Conservation (phyloP, 306 rosid genomes). For the Hylodesmum podocarpum region DNA sequence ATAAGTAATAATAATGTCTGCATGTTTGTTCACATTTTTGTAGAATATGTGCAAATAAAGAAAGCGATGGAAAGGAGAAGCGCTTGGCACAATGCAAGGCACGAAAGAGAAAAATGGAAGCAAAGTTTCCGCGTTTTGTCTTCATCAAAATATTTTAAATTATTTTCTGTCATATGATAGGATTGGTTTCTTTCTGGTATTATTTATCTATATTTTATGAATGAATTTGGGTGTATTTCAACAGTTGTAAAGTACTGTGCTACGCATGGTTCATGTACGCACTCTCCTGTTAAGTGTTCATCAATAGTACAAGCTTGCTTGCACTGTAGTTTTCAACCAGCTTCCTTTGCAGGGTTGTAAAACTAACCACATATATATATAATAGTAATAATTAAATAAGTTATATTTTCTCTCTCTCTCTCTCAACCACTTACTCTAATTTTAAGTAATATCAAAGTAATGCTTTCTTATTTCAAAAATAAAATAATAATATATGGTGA, state of each 20-base stretch:
- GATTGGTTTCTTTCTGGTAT: slow-evolving; percentile 1
- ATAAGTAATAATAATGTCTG: neutral
- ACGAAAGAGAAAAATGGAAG: slow-evolving; percentile 30
- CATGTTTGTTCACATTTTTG: neutral
- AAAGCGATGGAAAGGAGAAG: slow-evolving; percentile 41
- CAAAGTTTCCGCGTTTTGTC: slow-evolving; percentile 49
- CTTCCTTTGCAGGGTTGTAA: slow-evolving; percentile 40
- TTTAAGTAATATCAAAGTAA: neutral
- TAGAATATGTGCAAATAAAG: slow-evolving; percentile 53
- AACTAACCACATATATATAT: slow-evolving; percentile 16
- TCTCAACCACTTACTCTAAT: neutral
- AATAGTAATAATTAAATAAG: slow-evolving; percentile 35
- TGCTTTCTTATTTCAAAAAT: neutral
- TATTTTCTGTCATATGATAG: slow-evolving; percentile 22
- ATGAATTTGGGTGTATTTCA: slow-evolving; percentile 17
- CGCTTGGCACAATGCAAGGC: slow-evolving; percentile 4
- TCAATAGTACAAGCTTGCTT: slow-evolving; percentile 24
- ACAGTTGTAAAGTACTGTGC: slow-evolving; percentile 39
- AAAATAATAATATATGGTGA: too few relatives aligned
- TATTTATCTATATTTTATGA: neutral
- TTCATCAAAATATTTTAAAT: neutral
- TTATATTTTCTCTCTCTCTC: neutral
- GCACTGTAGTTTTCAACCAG: slow-evolving; percentile 39
- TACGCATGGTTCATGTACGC: slow-evolving; percentile 9
- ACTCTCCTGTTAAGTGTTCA: neutral